A percentile compares a stretch with the other conserved stretches of the same genome.
Conservation (phyloP, 306 rosid species). For the Sindora glabra region DNA sequence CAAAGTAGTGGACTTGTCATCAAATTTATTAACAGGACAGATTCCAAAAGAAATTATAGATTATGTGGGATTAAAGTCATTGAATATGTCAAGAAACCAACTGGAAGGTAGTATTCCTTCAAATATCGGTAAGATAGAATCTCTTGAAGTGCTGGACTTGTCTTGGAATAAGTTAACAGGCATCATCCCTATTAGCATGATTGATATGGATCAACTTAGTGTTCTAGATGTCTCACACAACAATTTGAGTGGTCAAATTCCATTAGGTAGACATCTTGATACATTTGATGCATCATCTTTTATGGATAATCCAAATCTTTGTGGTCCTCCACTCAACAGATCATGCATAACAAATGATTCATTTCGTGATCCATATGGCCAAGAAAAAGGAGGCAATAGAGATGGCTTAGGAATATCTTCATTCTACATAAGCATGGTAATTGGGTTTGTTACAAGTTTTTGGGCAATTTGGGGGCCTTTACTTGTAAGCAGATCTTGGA, state of each 20-base stretch:
- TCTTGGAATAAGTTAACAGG: constrained; percentile 17
- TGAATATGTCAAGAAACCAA: constrained; percentile 19
- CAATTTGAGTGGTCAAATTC: constrained; percentile 21
- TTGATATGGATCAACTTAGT: rapidly evolving
- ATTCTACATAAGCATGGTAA: background rate
- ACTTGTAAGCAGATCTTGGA: constrained; percentile 2
- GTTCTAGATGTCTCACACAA: constrained; percentile 7
- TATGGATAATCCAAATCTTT: constrained; percentile 1
- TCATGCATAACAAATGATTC: background rate
- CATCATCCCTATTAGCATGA: constrained; percentile 18
- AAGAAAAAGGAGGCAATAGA: background rate
- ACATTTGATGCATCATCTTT: background rate
- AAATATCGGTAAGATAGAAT: background rate
- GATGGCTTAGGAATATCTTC: background rate
- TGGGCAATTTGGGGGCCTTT: background rate
- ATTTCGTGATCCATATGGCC: background rate
- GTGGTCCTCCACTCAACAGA: constrained; percentile 1
- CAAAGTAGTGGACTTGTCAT: constrained; percentile 12
- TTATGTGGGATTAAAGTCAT: background rate
- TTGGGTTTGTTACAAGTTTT: background rate
- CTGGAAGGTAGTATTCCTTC: constrained; percentile 19
- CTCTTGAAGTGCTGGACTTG: background rate
- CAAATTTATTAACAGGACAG: constrained; percentile 14
- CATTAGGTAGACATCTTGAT: background rate
- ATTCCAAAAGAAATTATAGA: constrained; percentile 14